Evolutionary conservation across 768 basidiomycete genomes (phyloP), one percentile per base, ranked within the genome.

Genomic region (Vararia minispora): DNA sequence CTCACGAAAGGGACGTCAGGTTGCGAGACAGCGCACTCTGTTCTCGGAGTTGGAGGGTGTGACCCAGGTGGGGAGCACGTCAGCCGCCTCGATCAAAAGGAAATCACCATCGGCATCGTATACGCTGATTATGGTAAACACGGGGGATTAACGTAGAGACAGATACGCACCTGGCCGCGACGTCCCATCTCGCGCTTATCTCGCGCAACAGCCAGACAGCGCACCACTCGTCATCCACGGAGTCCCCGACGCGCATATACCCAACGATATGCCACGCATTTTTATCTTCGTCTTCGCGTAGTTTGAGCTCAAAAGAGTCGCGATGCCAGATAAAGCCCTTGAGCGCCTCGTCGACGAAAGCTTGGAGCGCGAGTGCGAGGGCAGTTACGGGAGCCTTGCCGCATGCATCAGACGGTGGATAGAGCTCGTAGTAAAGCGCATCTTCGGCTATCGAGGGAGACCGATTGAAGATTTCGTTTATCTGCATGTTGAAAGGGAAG

Each of bases 191-290:
- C 28, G 66, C 60, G 44, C 78, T 82, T 41, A 94, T 66, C 58
- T 87, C 72, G 49, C 68, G 71, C 41, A 98, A 62, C 33, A 98
- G 63, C 87, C 88, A 98, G 13, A 97, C 90, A 11, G 74, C 69
- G 55, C 79, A 81, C 95, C 95, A 99, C 59, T 99, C 95, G 51
- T 99, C 95, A 57, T 99, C 92, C n/a, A 98, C 72, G 37, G 79
- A 85, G 59, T 99, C 95, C 3, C 95, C 94, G 17, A 98, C 85
- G 31, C 91, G 68, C 79, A 92, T 86, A 31, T 68, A 64, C 7
- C 92, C 90, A 52, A 89, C 79, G 1, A 97, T 59, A 28, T 77
- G 62, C 62, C 71, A 79, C n/a, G 58, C 64, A 35, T 61, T 43
- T 13, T 52, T 52, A 47, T 76, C 64, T 16, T 64, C 56, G 35